Base-by-base conservation (phyloP, 768 basidiomycete genomes). In the Lactarius akahatsu region DNA sequence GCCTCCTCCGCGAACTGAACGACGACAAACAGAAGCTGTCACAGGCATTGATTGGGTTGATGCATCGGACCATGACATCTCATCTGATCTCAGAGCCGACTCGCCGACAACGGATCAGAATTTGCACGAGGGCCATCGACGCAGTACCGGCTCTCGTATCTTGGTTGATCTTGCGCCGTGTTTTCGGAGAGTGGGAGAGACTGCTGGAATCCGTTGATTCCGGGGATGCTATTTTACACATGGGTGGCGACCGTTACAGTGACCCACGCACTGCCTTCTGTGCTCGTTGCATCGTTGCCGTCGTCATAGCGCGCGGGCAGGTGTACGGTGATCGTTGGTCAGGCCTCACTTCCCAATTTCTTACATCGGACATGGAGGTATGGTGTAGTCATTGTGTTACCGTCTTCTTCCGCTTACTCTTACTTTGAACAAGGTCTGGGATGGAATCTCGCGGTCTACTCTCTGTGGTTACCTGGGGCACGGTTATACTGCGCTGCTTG, bases 221-320 rank as follows among this genome's bases (percentile, higher is more conserved):
- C 2, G 23, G 23, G 13, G 5, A 10, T 52, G 50, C 50, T 7
- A 4, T 52, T 26, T 26, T 26, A 26, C 26, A 13, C 23, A 11
- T 23, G 13, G 13, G 23, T 52, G 23, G 11, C 13, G 11, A 50
- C 47, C 10, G 23, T n/a, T 15, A 26, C 7, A 11, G 9, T 32
- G 50, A 64, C 23, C 38, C 57, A 16, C 15, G 1, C 3, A 30
- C 26, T 28, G 15, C 16, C 20, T 65, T 43, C 59, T 41, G 23
- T 61, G 64, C 59, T 26, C n/a, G 23, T 15, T 65, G 59, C 38
- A 52, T 61, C 15, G 40, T 60, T 45, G 50, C 64, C 16, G n/a
- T 55, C 15, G 34, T 56, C 20, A 20, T 61, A 15, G 23, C 41
- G 7, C 34, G 34, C 34, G 34, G 34, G 2, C 34, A 34, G 34